Conservation (phyloP, 2,329 filamentous ascomycete genomes). For the Colletotrichum liaoningense region DNA sequence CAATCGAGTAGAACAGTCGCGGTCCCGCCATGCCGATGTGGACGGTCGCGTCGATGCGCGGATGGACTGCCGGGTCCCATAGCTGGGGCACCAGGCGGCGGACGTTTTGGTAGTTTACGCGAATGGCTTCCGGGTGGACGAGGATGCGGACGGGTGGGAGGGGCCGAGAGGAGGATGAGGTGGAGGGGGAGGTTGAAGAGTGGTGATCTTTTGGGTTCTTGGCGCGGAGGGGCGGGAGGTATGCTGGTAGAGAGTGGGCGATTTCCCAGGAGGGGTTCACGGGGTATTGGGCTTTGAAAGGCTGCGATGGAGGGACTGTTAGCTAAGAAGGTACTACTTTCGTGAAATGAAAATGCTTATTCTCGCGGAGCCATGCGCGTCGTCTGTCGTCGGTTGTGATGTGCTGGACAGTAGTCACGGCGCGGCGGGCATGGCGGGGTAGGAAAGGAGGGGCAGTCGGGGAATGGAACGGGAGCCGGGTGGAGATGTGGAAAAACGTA, state of each 20-base stretch:
- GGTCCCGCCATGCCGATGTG: constrained; percentile 85
- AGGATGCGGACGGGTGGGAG: constrained; percentile 69
- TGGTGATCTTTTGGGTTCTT: constrained; percentile 52
- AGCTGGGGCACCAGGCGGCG: constrained; percentile 72
- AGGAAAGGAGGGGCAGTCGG: constrained; percentile 7
- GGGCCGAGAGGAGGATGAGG: constrained; percentile 43
- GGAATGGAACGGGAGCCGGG: background rate
- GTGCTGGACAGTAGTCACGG: background rate
- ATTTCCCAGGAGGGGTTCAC: constrained; percentile 88
- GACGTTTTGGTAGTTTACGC: constrained; percentile 77
- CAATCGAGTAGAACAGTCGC: constrained; percentile 74
- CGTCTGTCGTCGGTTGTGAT: background rate
- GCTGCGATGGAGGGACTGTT: constrained; percentile 57
- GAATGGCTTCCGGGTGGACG: constrained; percentile 74
- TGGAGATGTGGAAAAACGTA: constrained; percentile 50
- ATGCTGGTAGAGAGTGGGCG: constrained; percentile 72
- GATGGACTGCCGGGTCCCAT: constrained; percentile 58
- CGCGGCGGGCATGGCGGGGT: constrained; percentile 23
- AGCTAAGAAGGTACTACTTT: constrained; percentile 19
- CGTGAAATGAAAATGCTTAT: background rate
- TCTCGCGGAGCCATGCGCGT: background rate
- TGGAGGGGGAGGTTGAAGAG: constrained; percentile 16
- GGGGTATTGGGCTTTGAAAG: constrained; percentile 78
- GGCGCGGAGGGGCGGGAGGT: constrained; percentile 64
- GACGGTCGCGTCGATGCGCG: constrained; percentile 72